These are phyloP conservation scores for Ophiostoma sp. DNA, from an alignment of 2,329 filamentous ascomycete species.

Conservation along the genomic window DNA sequence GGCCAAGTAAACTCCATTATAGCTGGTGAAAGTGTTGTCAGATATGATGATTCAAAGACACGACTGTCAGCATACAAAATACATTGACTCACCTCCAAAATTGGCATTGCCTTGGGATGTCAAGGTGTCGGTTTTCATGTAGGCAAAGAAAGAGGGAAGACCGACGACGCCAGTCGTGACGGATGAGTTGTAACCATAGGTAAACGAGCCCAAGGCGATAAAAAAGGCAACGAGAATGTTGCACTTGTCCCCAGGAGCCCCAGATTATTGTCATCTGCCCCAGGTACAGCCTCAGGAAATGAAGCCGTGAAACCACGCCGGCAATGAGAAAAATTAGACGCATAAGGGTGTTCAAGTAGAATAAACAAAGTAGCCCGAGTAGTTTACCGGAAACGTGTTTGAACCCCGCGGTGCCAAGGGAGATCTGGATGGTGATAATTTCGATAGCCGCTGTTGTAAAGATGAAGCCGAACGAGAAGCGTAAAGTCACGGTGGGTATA, in stretches of 20 bases:
- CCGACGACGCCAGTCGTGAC: not conserved
- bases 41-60: too few relatives aligned
- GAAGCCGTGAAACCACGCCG: not conserved
- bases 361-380: not conserved
- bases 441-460: too few relatives aligned
- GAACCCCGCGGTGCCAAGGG: not conserved
- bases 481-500: not conserved
- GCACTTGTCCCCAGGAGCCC: not conserved
- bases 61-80: too few relatives aligned
- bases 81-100: not conserved
- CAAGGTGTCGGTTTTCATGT: not conserved
- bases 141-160: not conserved
- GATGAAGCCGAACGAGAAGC: not conserved
- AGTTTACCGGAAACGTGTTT: not conserved
- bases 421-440: not conserved
- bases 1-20: not conserved
- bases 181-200: not conserved
- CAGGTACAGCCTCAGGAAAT: not conserved
- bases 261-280: not conserved
- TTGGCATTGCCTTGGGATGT: not conserved
- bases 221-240: not conserved
- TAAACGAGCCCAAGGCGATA: not conserved
- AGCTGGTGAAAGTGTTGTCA: not conserved
- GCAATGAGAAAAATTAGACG: not conserved
- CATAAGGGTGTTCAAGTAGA: not conserved